Evolutionary conservation across 1,284 basidiomycete species (phyloP).

Genomic region (Tremellales sp.): DNA sequence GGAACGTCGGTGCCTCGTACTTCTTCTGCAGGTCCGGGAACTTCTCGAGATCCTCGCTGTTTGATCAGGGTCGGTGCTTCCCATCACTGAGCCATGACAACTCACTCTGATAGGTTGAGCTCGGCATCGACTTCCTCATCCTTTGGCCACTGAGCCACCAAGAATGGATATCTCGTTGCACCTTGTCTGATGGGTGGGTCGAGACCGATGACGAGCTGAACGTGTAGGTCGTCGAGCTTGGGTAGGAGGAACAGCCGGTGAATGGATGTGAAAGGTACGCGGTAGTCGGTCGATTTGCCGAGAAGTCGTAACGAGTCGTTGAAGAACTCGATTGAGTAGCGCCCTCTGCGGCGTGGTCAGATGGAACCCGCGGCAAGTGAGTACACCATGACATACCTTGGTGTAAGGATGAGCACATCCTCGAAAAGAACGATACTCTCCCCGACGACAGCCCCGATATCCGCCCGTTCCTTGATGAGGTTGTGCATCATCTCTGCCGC

Average conservation of each 20-base stretch:
- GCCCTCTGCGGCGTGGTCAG: slow-evolving; percentile 58
- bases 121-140: slow-evolving; percentile 97
- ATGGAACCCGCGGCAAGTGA: too few species aligned
- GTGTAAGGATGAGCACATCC: slow-evolving; percentile 94
- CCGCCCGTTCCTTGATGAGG: slow-evolving; percentile 91
- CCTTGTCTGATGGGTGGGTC: slow-evolving; percentile 95
- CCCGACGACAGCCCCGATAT: slow-evolving; percentile 87
- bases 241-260: slow-evolving; percentile 89
- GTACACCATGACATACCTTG: slow-evolving; percentile 51
- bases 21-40: slow-evolving; percentile 55
- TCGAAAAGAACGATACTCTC: slow-evolving; percentile 93
- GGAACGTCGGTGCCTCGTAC: slow-evolving; percentile 81
- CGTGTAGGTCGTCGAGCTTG: slow-evolving; percentile 89
- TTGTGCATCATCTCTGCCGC: slow-evolving; percentile 97
- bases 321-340: slow-evolving; percentile 98
- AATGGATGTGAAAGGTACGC: slow-evolving; percentile 88
- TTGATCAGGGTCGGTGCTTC: not conserved
- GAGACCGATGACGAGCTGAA: slow-evolving; percentile 87
- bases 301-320: slow-evolving; percentile 86
- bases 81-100: slow-evolving; percentile 8
- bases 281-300: slow-evolving; percentile 99
- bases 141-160: slow-evolving; percentile 95
- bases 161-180: slow-evolving; percentile 94
- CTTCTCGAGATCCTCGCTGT: slow-evolving; percentile 47
- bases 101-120: slow-evolving; percentile 86